Evolutionary conservation across 2,329 filamentous ascomycete species (phyloP).

Genomic region (Stenocarpella maydis): DNA sequence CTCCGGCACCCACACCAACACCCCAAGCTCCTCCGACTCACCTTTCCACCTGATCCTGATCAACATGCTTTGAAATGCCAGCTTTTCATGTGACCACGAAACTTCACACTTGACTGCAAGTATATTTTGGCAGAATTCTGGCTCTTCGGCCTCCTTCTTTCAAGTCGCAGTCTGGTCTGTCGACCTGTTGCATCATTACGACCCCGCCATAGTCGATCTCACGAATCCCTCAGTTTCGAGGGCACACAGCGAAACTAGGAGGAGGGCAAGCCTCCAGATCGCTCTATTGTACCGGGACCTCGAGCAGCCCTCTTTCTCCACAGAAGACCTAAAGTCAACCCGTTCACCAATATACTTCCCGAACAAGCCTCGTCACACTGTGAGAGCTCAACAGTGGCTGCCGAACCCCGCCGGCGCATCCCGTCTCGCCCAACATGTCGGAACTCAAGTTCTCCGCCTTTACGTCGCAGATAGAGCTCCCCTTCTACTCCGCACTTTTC

Average conservation of each 20-base stretch:
- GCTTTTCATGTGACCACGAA: neutral
- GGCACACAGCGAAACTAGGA: neutral
- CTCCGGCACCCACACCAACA: neutral
- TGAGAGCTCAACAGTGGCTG: neutral
- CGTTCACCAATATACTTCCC: neutral
- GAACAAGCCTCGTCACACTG: neutral
- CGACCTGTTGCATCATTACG: conserved; percentile 27
- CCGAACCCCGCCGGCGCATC: neutral
- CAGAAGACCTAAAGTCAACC: neutral
- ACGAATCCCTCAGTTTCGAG: conserved; percentile 15
- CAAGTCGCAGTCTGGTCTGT: neutral
- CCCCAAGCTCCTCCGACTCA: neutral
- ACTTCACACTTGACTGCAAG: neutral
- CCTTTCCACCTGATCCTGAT: conserved; percentile 15
- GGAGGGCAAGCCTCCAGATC: neutral
- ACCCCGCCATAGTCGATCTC: conserved; percentile 18
- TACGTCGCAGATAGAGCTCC: conserved; percentile 91
- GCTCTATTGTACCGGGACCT: neutral
- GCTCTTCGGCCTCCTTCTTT: neutral
- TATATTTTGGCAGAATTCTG: too few species aligned
- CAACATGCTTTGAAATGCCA: conserved; percentile 1
- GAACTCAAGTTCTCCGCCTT: conserved; percentile 82
- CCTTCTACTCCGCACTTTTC: conserved; percentile 94
- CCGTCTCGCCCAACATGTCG: conserved; percentile 54
- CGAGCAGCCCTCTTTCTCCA: neutral